phyloP scores from a whole-genome alignment of 306 rosid species.

The Lathyrus sativus region DNA sequence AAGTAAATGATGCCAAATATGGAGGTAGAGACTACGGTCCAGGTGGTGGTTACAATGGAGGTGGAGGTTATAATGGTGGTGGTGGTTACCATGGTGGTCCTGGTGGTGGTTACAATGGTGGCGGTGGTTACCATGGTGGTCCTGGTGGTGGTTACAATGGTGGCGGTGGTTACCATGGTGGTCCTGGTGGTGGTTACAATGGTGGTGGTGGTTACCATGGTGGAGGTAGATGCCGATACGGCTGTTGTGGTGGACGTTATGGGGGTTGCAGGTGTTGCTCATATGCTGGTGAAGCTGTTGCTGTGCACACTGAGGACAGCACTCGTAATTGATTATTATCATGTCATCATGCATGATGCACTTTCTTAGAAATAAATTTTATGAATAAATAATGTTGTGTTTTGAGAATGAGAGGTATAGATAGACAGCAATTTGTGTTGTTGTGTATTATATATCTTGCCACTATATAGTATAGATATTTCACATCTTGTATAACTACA shows the following conservation, averaged over 20 bases:
- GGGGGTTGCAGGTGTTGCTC: not conserved
- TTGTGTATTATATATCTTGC: not conserved
- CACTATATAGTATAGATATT: not conserved
- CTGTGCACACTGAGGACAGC: not conserved
- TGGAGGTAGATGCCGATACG: not conserved
- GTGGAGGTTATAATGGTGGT: not conserved
- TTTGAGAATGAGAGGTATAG: not conserved
- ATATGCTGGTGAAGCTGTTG: slow-evolving; percentile 12
- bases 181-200: not conserved
- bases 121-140: not conserved
- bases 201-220: not conserved
- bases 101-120: too few species aligned
- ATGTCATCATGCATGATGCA: not conserved
- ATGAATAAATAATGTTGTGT: not conserved
- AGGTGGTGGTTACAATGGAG: not conserved
- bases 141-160: slow-evolving; percentile 2
- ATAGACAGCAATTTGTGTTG: not conserved
- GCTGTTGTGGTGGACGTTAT: not conserved
- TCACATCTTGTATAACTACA: not conserved
- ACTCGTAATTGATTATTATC: not conserved
- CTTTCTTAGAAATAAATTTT: not conserved
- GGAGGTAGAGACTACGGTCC: not conserved
- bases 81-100: not conserved
- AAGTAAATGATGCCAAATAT: not conserved
- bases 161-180: slow-evolving; percentile 2